Base-by-base conservation (phyloP, 768 basidiomycete species). In the Leccinum pellstonianum region DNA sequence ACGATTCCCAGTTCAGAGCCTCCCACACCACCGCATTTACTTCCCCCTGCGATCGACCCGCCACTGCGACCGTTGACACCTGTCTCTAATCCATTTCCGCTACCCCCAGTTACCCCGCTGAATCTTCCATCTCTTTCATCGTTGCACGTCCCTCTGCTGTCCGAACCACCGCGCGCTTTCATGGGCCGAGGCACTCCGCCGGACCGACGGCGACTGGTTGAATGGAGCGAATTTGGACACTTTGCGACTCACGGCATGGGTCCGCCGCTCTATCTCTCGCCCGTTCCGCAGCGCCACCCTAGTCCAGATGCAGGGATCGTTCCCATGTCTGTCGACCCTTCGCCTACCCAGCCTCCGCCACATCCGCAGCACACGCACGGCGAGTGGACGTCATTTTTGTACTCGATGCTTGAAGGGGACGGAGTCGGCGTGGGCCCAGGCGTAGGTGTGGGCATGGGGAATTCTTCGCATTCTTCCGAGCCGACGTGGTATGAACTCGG, bases 141-240 rank as follows among this genome's bases (percentile, higher is more conserved):
- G 0, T 52, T 73, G 38, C 72, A 73, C 23, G 72, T 75, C 21
- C 72, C 72, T 35, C 47, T 73, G 1, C 56, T 73, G 7, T 73
- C 72, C 12, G 72, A 73, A 47, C 72, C 71, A 1, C 68, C 70
- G 1, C 72, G 73, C 27, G 72, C 73, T 3, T 73, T 74, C 37
- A 73, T 73, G 72, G 72, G 72, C 19, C 73, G 72, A 3, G 72
- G 72, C 11, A 73, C 72, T 0, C 72, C 72, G 3, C 72, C 72
- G 7, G 73, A 73, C 19, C 66, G 68, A 48, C 65, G 59, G 15
- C 66, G 72, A n/a, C 56, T 72, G 11, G 47, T 61, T 9, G 72
- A 75, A 56, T 73, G 72, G 72, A 71, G 72, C 7, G 59, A 61
- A 1, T 70, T 62, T 12, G 64, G 48, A 19, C 63, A 65, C 7